A percentile compares a stretch with the other conserved stretches of the same genome.
These are phyloP conservation scores for Parathielavia appendiculata DNA, from an alignment of 495 filamentous ascomycete species.

Conservation along the genomic window DNA sequence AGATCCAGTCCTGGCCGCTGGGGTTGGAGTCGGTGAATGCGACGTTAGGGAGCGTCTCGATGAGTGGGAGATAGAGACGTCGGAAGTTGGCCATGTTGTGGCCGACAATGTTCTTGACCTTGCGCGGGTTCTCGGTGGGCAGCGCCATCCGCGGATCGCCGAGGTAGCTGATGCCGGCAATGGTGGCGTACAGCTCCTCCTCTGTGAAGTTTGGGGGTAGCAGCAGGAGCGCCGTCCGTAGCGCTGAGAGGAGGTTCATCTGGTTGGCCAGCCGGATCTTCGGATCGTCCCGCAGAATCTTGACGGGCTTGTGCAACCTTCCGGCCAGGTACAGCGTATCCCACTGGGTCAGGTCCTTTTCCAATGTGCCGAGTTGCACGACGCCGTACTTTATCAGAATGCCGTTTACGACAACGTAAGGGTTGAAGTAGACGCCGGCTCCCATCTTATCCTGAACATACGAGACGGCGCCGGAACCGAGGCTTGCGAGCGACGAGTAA, in stretches of 20 bases:
- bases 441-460: conserved; percentile 81
- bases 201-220: conserved; percentile 82
- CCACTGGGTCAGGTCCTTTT: conserved; percentile 79
- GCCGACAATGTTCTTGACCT: conserved; percentile 87
- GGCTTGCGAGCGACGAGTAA: conserved; percentile 78
- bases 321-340: conserved; percentile 90
- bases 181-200: conserved; percentile 78
- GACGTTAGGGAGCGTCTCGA: conserved; percentile 85
- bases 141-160: conserved; percentile 91
- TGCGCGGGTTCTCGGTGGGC: conserved; percentile 82
- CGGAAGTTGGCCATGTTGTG: conserved; percentile 89
- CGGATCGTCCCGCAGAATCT: conserved; percentile 91
- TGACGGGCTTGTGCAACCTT: conserved; percentile 92
- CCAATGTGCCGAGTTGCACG: conserved; percentile 85
- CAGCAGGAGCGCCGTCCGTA: conserved; percentile 82
- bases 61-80: conserved; percentile 79
- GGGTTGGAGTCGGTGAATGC: conserved; percentile 66
- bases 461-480: conserved; percentile 79
- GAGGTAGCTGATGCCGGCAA: conserved; percentile 86
- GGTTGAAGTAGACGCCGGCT: conserved; percentile 96
- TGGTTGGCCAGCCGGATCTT: conserved; percentile 89
- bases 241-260: conserved; percentile 84
- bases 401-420: conserved; percentile 91
- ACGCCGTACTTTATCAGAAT: conserved; percentile 97
- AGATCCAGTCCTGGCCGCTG: conserved; percentile 57